A percentile compares a stretch with the other conserved stretches of the same genome.
phyloP scores from a whole-genome alignment of 148 eudicot genomes.

The Cornus suecica region DNA sequence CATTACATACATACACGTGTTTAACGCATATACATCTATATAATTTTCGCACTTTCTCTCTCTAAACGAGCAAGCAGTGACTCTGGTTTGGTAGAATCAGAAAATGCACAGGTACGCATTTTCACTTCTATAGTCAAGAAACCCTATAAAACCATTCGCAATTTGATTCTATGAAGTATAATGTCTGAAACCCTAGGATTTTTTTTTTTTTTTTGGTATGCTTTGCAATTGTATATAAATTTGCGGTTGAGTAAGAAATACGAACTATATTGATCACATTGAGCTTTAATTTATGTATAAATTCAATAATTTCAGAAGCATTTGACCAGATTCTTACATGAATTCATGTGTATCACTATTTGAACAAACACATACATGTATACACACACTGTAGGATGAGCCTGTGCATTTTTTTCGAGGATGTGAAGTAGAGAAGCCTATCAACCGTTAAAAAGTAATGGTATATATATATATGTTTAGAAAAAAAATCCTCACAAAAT shows the following conservation, averaged over 20 bases:
- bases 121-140: background rate
- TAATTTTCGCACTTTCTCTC: constrained; percentile 6
- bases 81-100: background rate
- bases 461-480: no score
- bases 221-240: background rate
- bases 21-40: background rate
- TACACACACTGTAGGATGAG: background rate
- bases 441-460: background rate
- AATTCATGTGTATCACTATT: background rate
- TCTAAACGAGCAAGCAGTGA: background rate
- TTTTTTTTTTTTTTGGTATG: background rate
- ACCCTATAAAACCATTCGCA: background rate
- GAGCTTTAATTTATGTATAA: background rate
- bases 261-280: background rate
- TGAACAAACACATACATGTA: background rate
- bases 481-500: background rate
- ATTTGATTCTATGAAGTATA: background rate
- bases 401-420: background rate
- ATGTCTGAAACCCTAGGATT: background rate
- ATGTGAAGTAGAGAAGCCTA: background rate
- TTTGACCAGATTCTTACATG: background rate
- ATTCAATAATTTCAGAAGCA: no score
- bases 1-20: background rate
- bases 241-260: background rate
- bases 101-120: constrained; percentile 17